A percentile compares a stretch with the other conserved stretches of the same genome.
Evolutionary conservation across 108 stramenopile genomes (phyloP).

Genomic region (Nannochloropsis gaditana): DNA sequence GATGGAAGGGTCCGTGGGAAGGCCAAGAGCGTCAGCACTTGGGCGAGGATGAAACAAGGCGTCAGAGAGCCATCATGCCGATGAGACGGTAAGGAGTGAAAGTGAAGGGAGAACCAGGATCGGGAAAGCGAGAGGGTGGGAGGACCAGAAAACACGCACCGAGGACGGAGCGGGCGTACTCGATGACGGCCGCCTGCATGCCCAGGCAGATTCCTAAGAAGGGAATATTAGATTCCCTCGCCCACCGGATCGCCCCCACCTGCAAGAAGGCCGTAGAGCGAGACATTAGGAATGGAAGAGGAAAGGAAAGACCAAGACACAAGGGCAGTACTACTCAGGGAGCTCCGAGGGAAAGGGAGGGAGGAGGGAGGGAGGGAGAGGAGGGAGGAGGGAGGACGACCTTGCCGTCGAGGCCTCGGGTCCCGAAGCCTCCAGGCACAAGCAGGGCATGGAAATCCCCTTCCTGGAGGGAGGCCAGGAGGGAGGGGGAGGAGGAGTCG

Average conservation of each 20-base stretch:
- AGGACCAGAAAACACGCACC: slow-evolving; percentile 22
- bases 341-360: too few relatives aligned
- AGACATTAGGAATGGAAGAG: not conserved
- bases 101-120: too few relatives aligned
- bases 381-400: slow-evolving; percentile 64
- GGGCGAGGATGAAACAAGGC: too few relatives aligned
- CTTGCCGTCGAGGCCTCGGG: slow-evolving; percentile 80
- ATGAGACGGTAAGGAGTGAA: too few relatives aligned
- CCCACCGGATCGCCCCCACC: slow-evolving; percentile 28
- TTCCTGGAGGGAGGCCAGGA: too few relatives aligned
- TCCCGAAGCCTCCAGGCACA: slow-evolving; percentile 95
- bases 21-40: too few relatives aligned
- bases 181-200: slow-evolving; percentile 86
- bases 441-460: slow-evolving; percentile 54
- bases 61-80: too few relatives aligned
- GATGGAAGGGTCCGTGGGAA: not conserved
- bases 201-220: slow-evolving; percentile 94
- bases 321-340: not conserved
- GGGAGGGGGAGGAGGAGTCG: too few relatives aligned
- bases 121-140: not conserved
- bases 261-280: not conserved
- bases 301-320: not conserved
- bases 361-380: not conserved
- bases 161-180: slow-evolving; percentile 85
- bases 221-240: slow-evolving; percentile 68